Evolutionary conservation across 306 rosid genomes (phyloP).

Genomic region (Pyrus communis): DNA sequence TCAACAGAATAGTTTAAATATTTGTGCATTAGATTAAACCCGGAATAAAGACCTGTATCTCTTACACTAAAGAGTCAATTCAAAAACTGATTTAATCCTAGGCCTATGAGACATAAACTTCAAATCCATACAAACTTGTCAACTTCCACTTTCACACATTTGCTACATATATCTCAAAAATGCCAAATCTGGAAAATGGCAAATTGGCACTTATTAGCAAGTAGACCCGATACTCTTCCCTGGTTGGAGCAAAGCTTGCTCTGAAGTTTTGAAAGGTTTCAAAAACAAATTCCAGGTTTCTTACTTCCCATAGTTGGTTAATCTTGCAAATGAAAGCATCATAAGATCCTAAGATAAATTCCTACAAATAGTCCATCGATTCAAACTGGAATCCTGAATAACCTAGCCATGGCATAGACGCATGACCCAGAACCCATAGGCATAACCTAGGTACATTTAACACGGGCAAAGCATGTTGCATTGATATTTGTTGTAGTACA

Average conservation of each 20-base stretch:
- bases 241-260: too few relatives aligned
- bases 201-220: neutral
- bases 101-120: neutral
- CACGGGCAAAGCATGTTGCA: neutral
- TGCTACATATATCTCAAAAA: neutral
- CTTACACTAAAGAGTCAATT: neutral
- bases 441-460: neutral
- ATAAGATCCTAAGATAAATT: neutral
- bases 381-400: neutral
- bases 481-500: neutral
- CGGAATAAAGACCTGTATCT: neutral
- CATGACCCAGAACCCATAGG: neutral
- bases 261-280: too few relatives aligned
- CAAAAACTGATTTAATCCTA: neutral
- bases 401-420: neutral
- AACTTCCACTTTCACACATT: neutral
- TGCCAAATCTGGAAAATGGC: neutral
- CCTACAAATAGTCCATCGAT: neutral
- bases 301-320: too few relatives aligned
- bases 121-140: neutral
- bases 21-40: neutral
- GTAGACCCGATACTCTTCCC: neutral
- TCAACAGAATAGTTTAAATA: neutral
- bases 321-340: neutral
- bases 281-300: too few relatives aligned